Base-by-base conservation (phyloP, 495 filamentous ascomycete genomes). In the Penicillium pulvis region DNA sequence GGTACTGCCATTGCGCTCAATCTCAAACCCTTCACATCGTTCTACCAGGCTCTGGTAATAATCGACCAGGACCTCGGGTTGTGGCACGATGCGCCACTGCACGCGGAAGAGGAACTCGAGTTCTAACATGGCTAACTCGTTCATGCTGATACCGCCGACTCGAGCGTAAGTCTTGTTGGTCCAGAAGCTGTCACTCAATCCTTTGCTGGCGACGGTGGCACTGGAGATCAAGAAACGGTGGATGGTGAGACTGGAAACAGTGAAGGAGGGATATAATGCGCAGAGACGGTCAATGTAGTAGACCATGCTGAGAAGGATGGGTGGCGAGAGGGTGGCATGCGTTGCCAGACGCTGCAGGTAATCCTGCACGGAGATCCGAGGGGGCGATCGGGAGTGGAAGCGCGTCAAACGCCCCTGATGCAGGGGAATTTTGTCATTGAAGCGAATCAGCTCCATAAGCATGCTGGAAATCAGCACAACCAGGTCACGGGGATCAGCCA, bases 251-350 rank as follows among this genome's bases (percentile, higher is more conserved):
- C 89, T 94, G 63, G 88, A 94, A 49, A 98, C 93, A 36, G 91
- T 96, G 74, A 98, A 98, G 17, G 91, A 89, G 7, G 92, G 88
- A 68, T 96, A 98, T 28, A 94, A 75, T 4, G 90, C 86, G 72
- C 93, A 98, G 17, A 98, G 80, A n/a, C 90, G 87, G 72, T 98
- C 95, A 58, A 98, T 97, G 68, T 98, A 98, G 69, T 93, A 98
- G 53, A 98, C 94, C 93, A 98, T 98, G 59, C 91, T 92, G n/a
- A 98, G 83, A n/a, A 98, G 83, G 53, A 98, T 90, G 6, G 94
- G 93, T 6, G 94, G 93, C 7, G 90, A 90, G 1, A 98, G 83
- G 1, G 93, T 96, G 28, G 94, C 94, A 71, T 98, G 94, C 47
- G 92, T 92, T 11, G 94, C 92, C 17, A 98, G 81, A 55, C 94